A percentile compares a stretch with the other conserved stretches of the same genome.
These are phyloP conservation scores for Fusarium zealandicum DNA, from an alignment of 2,329 filamentous ascomycete species.

Conservation along the genomic window DNA sequence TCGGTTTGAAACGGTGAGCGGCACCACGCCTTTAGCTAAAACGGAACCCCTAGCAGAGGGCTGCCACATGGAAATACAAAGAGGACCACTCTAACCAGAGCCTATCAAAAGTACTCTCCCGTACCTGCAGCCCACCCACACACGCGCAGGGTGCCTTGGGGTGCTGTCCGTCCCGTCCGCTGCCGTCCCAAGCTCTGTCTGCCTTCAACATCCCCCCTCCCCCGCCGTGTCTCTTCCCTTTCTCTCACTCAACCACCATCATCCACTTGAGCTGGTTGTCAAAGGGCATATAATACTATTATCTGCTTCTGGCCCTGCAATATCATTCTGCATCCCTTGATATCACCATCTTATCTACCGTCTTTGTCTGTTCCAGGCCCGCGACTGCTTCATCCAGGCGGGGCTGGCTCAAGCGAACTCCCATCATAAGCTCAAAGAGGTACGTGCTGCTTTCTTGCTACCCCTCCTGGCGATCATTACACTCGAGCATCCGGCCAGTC, in stretches of 20 bases:
- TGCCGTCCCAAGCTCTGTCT: constrained; percentile 16
- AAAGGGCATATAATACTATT: constrained; percentile 13
- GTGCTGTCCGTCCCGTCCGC: constrained; percentile 27
- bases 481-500: constrained; percentile 8
- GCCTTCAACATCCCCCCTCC: constrained; percentile 13
- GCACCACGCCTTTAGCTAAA: constrained; percentile 9
- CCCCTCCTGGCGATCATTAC: constrained; percentile 33
- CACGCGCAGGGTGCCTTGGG: background rate
- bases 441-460: constrained; percentile 1
- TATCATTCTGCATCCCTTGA: constrained; percentile 8
- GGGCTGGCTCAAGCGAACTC: background rate
- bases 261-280: constrained; percentile 17
- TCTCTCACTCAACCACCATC: background rate
- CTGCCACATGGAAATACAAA: too few relatives aligned
- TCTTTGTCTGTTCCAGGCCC: constrained; percentile 8
- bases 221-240: constrained; percentile 14
- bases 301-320: constrained; percentile 15
- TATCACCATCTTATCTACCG: background rate
- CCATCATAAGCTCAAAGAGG: background rate
- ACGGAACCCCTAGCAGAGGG: constrained; percentile 4
- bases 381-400: constrained; percentile 7
- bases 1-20: constrained; percentile 9
- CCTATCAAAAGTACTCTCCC: background rate
- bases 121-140: constrained; percentile 1
- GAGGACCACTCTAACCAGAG: too few relatives aligned